Percentiles rank a stretch among this genome's conserved stretches.
Conservation (phyloP, 192 early-diverging fungal species). For the Coemansia furcata region DNA sequence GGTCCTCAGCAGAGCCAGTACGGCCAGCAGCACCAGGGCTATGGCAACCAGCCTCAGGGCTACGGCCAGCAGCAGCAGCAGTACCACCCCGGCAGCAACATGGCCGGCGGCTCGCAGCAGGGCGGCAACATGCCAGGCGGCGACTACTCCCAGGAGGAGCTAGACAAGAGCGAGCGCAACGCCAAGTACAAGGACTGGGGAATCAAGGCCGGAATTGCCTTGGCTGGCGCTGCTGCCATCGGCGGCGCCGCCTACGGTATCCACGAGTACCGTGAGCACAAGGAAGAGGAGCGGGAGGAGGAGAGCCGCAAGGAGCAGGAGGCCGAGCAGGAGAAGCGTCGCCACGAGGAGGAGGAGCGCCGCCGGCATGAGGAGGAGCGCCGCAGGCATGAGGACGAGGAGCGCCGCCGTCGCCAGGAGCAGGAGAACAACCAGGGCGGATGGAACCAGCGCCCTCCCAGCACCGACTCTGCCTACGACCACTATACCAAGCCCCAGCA, state of each 20-base stretch:
- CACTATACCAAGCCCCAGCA: constrained; percentile 5
- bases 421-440: constrained; percentile 12
- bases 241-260: constrained; percentile 40
- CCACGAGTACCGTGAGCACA: constrained; percentile 42
- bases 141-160: constrained; percentile 45
- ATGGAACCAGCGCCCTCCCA: constrained; percentile 9
- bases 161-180: constrained; percentile 26
- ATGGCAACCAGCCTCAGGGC: constrained; percentile 26
- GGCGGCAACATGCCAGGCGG: constrained; percentile 39
- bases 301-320: constrained; percentile 14
- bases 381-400: constrained; percentile 14
- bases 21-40: constrained; percentile 16
- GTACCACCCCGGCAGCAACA: constrained; percentile 29
- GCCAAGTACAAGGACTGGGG: constrained; percentile 38
- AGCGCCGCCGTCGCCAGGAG: constrained; percentile 4
- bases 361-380: constrained; percentile 13
- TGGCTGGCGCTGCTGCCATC: constrained; percentile 20
- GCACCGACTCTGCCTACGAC: constrained; percentile 40
- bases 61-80: constrained; percentile 28
- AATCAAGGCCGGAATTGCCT: constrained; percentile 23
- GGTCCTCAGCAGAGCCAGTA: constrained; percentile 13
- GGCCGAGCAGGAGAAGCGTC: constrained; percentile 14
- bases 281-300: constrained; percentile 21
- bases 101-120: constrained; percentile 26
- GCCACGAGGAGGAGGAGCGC: constrained; percentile 17